phyloP scores from a whole-genome alignment of 371 early-diverging fungal genomes.

The Lichtheimia hyalospora region DNA sequence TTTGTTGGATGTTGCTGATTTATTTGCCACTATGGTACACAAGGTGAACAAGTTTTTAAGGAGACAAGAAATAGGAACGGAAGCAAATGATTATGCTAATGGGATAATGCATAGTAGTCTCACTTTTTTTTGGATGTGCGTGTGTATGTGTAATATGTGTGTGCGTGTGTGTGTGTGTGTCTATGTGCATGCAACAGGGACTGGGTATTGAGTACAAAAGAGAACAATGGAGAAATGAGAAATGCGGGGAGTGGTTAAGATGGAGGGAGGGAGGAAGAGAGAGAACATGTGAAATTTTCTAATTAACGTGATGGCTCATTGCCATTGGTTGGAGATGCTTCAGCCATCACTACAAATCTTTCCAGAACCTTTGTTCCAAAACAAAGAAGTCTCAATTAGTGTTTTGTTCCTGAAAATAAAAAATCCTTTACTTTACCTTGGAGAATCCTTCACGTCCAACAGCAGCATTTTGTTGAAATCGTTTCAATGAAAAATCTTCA shows the following conservation, averaged over 20 bases:
- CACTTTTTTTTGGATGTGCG: background rate
- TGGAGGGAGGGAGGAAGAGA: background rate
- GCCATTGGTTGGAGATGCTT: conserved; percentile 18
- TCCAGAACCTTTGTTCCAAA: conserved; percentile 38
- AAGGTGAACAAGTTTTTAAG: too few species aligned
- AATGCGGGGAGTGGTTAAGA: background rate
- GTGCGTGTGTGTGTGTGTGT: too few species aligned
- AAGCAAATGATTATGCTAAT: background rate
- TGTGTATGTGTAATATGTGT: too few species aligned
- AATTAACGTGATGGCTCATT: background rate
- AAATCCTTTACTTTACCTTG: conserved; percentile 39
- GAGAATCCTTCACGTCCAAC: conserved; percentile 74
- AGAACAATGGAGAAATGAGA: background rate
- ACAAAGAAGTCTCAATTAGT: background rate
- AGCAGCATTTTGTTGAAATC: conserved; percentile 88
- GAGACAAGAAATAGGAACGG: background rate
- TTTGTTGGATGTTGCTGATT: too few species aligned
- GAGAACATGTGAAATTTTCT: conserved; percentile 15
- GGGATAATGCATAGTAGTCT: too few species aligned
- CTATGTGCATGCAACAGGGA: too few species aligned
- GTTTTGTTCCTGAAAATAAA: too few species aligned
- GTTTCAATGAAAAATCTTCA: conserved; percentile 84
- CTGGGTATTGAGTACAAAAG: background rate
- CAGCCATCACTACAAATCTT: conserved; percentile 46
- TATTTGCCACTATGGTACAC: too few species aligned